Percentiles rank a stretch among this genome's conserved stretches.
Evolutionary conservation across 2,329 filamentous ascomycete species (phyloP).

Genomic region (Microascus cirrosus): DNA sequence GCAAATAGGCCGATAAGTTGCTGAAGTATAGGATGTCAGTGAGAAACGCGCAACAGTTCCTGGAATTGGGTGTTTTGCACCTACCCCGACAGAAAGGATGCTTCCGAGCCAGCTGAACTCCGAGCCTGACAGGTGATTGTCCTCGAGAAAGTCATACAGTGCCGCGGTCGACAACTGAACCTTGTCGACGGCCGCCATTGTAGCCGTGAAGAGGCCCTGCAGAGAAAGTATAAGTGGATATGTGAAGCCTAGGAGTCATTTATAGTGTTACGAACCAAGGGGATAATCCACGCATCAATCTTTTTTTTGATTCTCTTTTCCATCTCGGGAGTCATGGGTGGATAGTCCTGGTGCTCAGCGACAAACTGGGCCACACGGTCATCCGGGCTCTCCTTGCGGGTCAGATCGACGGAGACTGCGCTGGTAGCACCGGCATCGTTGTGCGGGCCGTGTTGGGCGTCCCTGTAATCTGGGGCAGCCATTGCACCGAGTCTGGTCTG

Average conservation of each 20-base stretch:
- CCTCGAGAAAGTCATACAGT: constrained; percentile 24
- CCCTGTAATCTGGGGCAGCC: neutral
- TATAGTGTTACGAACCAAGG: constrained; percentile 5
- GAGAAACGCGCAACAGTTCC: neutral
- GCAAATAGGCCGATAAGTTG: neutral
- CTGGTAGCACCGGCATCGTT: neutral
- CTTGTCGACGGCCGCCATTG: neutral
- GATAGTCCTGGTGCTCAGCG: constrained; percentile 4
- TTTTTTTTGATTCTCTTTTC: constrained; percentile 10
- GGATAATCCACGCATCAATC: constrained; percentile 11
- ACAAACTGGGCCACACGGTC: constrained; percentile 7
- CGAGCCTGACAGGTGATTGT: constrained; percentile 19
- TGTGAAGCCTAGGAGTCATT: constrained; percentile 5
- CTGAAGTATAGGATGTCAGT: neutral
- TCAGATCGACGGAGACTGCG: neutral
- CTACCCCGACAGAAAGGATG: constrained; percentile 23
- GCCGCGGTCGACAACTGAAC: constrained; percentile 17
- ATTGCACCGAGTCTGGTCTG: neutral
- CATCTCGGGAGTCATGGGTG: constrained; percentile 10
- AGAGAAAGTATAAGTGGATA: neutral
- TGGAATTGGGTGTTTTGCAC: neutral
- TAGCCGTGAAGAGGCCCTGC: neutral
- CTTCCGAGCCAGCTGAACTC: constrained; percentile 25
- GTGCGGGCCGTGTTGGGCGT: neutral
- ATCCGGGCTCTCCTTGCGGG: constrained; percentile 1